These are phyloP conservation scores for Diaporthe sp. DNA, from an alignment of 2,329 filamentous ascomycete genomes.

Conservation along the genomic window DNA sequence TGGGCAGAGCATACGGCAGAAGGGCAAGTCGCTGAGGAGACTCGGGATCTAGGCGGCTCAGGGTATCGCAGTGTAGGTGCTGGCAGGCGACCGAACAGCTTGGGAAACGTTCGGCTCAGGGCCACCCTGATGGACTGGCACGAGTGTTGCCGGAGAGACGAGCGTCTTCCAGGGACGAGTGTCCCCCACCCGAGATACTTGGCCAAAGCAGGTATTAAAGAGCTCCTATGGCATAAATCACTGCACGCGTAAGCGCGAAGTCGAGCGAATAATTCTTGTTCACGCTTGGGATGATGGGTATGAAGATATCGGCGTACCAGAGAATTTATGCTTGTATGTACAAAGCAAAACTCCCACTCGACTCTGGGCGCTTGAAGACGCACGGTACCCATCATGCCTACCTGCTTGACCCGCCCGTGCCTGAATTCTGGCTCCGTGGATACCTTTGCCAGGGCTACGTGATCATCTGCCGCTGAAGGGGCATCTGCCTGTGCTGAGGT, in stretches of 20 bases:
- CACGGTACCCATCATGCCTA: too few relatives aligned
- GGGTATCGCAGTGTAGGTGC: not conserved
- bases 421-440: too few relatives aligned
- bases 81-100: not conserved
- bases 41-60: too few relatives aligned
- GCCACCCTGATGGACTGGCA: not conserved
- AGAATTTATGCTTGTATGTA: too few relatives aligned
- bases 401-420: not conserved
- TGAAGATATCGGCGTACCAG: too few relatives aligned
- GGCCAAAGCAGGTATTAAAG: not conserved
- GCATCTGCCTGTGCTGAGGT: too few relatives aligned
- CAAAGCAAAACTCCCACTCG: not conserved
- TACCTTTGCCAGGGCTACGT: too few relatives aligned
- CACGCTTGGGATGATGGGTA: not conserved
- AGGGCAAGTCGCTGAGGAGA: not conserved
- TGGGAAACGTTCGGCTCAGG: not conserved
- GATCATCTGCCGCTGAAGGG: too few relatives aligned
- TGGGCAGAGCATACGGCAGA: too few relatives aligned
- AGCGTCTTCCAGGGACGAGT: not conserved
- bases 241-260: not conserved
- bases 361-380: not conserved
- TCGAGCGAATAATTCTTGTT: not conserved
- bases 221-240: rapidly evolving
- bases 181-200: not conserved
- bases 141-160: not conserved